phyloP scores from a whole-genome alignment of 768 basidiomycete species.

The Clavulina sp. region DNA sequence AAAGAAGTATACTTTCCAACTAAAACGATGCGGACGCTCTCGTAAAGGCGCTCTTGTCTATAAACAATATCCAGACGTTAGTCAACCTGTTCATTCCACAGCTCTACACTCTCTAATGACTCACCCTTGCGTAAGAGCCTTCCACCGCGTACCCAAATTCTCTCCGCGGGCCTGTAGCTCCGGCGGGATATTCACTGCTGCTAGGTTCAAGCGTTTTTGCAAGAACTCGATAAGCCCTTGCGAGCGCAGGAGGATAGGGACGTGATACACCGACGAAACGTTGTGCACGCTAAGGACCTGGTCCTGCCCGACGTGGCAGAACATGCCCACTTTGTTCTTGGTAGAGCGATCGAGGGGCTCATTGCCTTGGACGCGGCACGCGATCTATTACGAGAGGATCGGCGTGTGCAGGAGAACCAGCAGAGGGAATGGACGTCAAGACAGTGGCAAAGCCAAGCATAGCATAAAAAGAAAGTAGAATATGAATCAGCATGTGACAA shows the following conservation, averaged over 20 bases:
- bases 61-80: not conserved
- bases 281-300: constrained; percentile 89
- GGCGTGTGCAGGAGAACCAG: not conserved
- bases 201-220: constrained; percentile 61
- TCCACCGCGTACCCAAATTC: constrained; percentile 61
- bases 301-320: constrained; percentile 83
- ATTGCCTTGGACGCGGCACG: constrained; percentile 70
- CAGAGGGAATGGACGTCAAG: no score
- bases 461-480: no score
- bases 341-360: constrained; percentile 69
- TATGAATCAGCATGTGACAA: no score
- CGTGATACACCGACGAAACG: constrained; percentile 92
- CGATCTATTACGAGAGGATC: constrained; percentile 46
- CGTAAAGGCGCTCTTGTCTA: constrained; percentile 88
- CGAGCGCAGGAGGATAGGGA: constrained; percentile 76
- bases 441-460: no score
- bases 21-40: constrained; percentile 72
- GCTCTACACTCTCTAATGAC: constrained; percentile 17
- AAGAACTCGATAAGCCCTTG: constrained; percentile 87
- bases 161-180: constrained; percentile 43
- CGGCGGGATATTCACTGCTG: constrained; percentile 33
- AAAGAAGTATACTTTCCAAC: constrained; percentile 97
- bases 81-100: not conserved
- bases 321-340: constrained; percentile 96
- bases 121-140: constrained; percentile 62